Evolutionary conservation across 2,329 filamentous ascomycete species (phyloP).

Genomic region (Monilinia fructigena): DNA sequence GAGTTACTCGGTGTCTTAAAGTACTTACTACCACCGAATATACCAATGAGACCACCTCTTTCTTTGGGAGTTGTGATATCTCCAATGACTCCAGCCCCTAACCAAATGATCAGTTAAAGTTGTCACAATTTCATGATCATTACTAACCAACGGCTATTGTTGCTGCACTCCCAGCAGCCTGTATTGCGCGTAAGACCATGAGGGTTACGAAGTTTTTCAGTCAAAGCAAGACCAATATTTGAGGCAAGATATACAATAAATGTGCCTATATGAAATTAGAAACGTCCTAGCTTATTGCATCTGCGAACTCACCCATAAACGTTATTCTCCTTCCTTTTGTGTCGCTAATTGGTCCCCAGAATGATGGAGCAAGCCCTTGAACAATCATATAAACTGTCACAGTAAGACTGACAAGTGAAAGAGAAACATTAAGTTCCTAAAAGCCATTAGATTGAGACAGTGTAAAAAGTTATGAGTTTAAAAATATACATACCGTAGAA

Average conservation of each 20-base stretch:
- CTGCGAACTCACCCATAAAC: constrained; percentile 8
- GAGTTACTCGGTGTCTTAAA: not conserved
- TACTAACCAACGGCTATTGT: constrained; percentile 48
- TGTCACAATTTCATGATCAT: constrained; percentile 42
- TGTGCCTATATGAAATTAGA: constrained; percentile 35
- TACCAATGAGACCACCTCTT: constrained; percentile 8
- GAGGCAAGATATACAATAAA: constrained; percentile 49
- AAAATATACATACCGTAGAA: constrained; percentile 3
- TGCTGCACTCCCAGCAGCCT: constrained; percentile 48
- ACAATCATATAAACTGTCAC: constrained; percentile 51
- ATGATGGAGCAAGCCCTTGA: constrained; percentile 47
- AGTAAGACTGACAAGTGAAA: constrained; percentile 42
- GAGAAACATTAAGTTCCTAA: constrained; percentile 19
- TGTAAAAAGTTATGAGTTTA: not conserved
- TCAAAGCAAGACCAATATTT: constrained; percentile 48
- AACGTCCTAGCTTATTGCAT: constrained; percentile 22
- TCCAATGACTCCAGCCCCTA: constrained; percentile 18
- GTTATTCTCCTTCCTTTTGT: constrained; percentile 15
- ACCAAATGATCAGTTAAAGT: not conserved
- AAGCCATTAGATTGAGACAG: not conserved
- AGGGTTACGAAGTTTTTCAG: constrained; percentile 46
- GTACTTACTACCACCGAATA: constrained; percentile 17
- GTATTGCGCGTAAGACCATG: constrained; percentile 48
- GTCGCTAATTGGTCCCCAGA: constrained; percentile 49
- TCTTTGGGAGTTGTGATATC: constrained; percentile 19